Percentiles rank a stretch among this genome's conserved stretches.
Conservation (phyloP, 1,139 yeast genomes). For the Saccharomyces hybrid region DNA sequence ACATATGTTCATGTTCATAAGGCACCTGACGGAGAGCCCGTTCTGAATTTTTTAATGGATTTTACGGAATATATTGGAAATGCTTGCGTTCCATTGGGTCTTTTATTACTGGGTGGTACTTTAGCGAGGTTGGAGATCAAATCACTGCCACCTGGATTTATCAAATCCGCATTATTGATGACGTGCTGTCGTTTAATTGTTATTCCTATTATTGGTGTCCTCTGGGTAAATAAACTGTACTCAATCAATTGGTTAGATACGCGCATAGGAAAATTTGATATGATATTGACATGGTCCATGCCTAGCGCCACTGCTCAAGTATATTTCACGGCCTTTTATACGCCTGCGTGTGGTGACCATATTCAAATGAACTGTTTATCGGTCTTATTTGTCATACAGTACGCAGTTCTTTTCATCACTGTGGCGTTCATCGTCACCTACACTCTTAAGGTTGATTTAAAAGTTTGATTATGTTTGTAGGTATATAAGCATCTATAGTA, state of each 20-base stretch:
- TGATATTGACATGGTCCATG: slow-evolving; percentile 66
- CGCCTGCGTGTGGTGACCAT: slow-evolving; percentile 52
- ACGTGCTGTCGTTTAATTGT: slow-evolving; percentile 40
- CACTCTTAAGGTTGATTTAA: slow-evolving; percentile 37
- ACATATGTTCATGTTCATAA: slow-evolving; percentile 38
- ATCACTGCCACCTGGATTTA: slow-evolving; percentile 54
- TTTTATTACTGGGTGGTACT: slow-evolving; percentile 70
- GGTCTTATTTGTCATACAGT: slow-evolving; percentile 61
- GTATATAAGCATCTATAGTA: not conserved
- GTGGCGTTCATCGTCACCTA: slow-evolving; percentile 61
- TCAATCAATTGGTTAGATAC: slow-evolving; percentile 34
- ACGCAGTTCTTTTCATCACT: slow-evolving; percentile 48
- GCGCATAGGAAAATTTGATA: slow-evolving; percentile 46
- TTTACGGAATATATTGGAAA: slow-evolving; percentile 64
- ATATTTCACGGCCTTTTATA: slow-evolving; percentile 76
- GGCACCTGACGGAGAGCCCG: slow-evolving; percentile 79
- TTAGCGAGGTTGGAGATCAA: slow-evolving; percentile 58
- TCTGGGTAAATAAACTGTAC: slow-evolving; percentile 41
- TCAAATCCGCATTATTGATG: slow-evolving; percentile 44
- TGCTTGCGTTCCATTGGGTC: slow-evolving; percentile 80
- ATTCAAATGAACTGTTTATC: slow-evolving; percentile 82
- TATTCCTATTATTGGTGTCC: slow-evolving; percentile 54
- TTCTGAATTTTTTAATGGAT: slow-evolving; percentile 75
- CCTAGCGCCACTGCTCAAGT: slow-evolving; percentile 85
- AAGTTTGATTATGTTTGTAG: slow-evolving; percentile 13